Base-by-base conservation (phyloP, 2,329 filamentous ascomycete genomes). In the Ceratocystis colombiana region DNA sequence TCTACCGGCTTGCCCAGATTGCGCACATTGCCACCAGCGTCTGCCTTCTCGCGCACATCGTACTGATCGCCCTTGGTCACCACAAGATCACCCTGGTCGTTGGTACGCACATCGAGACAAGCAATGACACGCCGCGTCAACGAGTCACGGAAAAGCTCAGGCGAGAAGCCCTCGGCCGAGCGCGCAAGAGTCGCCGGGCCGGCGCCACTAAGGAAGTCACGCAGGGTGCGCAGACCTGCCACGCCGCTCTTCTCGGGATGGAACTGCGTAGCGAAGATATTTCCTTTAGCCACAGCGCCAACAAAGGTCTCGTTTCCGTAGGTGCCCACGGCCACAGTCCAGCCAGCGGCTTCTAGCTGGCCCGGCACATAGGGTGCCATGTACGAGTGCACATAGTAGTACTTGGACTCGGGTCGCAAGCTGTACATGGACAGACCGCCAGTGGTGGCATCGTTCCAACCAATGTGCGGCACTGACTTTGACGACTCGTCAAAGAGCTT, bases 11-110 rank as follows among this genome's bases (percentile, higher is more conserved):
- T 99, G 70, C 94, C 94, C 2, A 99, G 82, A 75, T 99, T 99
- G 69, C 94, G 86, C 45, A 99, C 92, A 70, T 74, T 74, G 66
- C 83, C 80, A 65, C 83, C 80, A 67, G 80, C 79, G 15, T 78
- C 80, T 25, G 80, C 79, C 77, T 96, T 96, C 73, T 97, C 94
- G 41, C 94, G 89, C 5, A 99, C 94, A 73, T 99, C 94, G 78
- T 99, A 99, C 76, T 97, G 93, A 76, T 99, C 94, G 67, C 94
- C 94, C 77, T 99, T 99, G 15, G 94, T 99, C 46, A 99, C 94
- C 0, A 99, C 94, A 8, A 99, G 81, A 75, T 99, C 94, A 44
- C 94, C 94, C 68, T 88, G 81, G 75, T 99, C 94, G 75, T 99
- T 99, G 64, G 92, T 85, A 55, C 94, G 88, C 63, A 99, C 94